Evolutionary conservation across 768 basidiomycete species (phyloP), one percentile per base, ranked within the genome.

Genomic region (Pleurotus salmoneostramineus): DNA sequence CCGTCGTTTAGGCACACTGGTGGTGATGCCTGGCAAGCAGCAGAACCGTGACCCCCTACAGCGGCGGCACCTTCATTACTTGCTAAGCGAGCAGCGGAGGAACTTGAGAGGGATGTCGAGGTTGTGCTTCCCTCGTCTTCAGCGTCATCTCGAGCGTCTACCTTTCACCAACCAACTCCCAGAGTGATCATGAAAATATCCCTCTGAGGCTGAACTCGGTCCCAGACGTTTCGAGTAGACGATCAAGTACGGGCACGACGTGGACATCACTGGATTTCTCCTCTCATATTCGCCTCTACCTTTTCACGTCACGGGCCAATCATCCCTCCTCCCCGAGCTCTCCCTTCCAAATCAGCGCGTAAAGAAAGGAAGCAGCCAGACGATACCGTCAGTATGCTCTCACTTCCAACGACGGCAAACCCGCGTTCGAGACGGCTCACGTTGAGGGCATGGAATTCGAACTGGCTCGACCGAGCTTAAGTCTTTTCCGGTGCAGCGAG

Each of bases 1-100:
- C 62, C 73, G 6, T 69, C 64, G 0, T 55, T 70, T 34, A 65
- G 44, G n/a, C 12, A 17, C n/a, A 17, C 8, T n/a, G 40, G 10
- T 2, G 40, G 3, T 8, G 44, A 3, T 40, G 8, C 44, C 21
- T 27, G 1, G 21, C 2, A 27, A 27, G 21, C 21, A 1, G 40
- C 1, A 10, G 44, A 45, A 21, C 27, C 61, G 43, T 10, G 57
- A 5, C 50, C 61, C 5, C 59, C 62, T 5, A 5, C 14, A 54
- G 27, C 58, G 55, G 36, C 11, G 11, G 7, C 57, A 46, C 52
- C 36, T 3, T 52, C 51, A 4, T 46, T 51, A 14, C 17, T 48
- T 5, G 43, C 59, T 8, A 50, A 47, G 52, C 46, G 45, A 7
- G 36, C 43, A 14, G 27, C 21, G 12, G 27, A n/a, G 6, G 50